Conservation (phyloP, 2,329 filamentous ascomycete species). For the Fusarium penzigii region DNA sequence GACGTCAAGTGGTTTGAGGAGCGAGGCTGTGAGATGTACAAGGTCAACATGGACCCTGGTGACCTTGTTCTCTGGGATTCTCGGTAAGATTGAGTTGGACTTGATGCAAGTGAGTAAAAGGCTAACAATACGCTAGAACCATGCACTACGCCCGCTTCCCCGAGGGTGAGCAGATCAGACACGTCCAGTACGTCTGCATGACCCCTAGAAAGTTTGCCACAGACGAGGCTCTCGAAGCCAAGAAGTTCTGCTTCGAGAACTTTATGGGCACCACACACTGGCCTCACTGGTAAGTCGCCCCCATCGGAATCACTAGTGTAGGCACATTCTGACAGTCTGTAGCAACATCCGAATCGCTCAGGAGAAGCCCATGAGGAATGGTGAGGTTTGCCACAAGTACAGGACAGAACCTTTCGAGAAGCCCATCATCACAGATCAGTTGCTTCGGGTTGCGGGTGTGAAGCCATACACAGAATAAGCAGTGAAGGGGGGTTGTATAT, state of each 20-base stretch:
- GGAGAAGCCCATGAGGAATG: conserved; percentile 24
- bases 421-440: conserved; percentile 16
- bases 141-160: conserved; percentile 44
- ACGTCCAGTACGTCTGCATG: conserved; percentile 34
- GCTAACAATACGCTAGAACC: conserved; percentile 22
- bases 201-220: conserved; percentile 9
- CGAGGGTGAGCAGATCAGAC: conserved; percentile 38
- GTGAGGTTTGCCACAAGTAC: conserved; percentile 22
- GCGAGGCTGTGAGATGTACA: conserved; percentile 34
- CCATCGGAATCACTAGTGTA: no score
- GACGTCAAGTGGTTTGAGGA: conserved; percentile 40
- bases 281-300: conserved; percentile 30
- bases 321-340: neutral
- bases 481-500: neutral
- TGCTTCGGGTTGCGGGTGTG: conserved; percentile 19
- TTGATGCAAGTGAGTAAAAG: neutral
- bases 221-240: conserved; percentile 38
- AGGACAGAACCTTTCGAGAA: conserved; percentile 25
- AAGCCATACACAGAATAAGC: conserved; percentile 15
- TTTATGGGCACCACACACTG: conserved; percentile 42
- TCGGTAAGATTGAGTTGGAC: neutral
- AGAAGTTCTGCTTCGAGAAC: conserved; percentile 42
- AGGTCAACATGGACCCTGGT: conserved; percentile 44
- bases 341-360: conserved; percentile 18
- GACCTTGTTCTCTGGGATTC: conserved; percentile 44